These are phyloP conservation scores for Coniella lustricola DNA, from an alignment of 2,329 filamentous ascomycete genomes.

Conservation along the genomic window DNA sequence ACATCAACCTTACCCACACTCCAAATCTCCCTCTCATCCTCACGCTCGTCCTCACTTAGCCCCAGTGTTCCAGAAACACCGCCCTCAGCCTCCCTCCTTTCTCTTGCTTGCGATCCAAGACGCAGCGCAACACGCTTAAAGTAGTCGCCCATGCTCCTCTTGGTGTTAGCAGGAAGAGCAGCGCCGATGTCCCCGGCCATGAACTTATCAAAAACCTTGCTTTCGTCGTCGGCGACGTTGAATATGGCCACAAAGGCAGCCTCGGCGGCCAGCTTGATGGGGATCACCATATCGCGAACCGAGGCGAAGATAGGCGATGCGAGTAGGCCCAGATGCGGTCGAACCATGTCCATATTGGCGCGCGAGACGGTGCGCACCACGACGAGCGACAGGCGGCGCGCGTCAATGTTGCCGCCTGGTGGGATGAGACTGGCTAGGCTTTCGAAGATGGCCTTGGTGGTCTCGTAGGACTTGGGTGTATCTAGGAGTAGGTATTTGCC, in stretches of 20 bases:
- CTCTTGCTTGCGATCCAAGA: slow-evolving; percentile 77
- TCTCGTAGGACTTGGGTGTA: slow-evolving; percentile 64
- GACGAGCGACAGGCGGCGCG: slow-evolving; percentile 77
- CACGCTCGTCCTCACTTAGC: slow-evolving; percentile 80
- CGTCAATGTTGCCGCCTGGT: slow-evolving; percentile 73
- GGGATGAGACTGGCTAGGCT: slow-evolving; percentile 67
- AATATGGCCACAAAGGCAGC: slow-evolving; percentile 90
- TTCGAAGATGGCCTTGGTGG: slow-evolving; percentile 72
- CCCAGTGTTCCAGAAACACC: slow-evolving; percentile 73
- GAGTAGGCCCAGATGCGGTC: slow-evolving; percentile 74
- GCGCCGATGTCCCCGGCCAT: slow-evolving; percentile 60
- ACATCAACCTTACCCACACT: slow-evolving; percentile 87
- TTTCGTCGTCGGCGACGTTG: slow-evolving; percentile 80
- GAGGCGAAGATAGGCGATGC: slow-evolving; percentile 79
- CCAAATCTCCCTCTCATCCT: slow-evolving; percentile 95
- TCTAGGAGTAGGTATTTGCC: slow-evolving; percentile 80
- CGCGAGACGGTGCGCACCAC: slow-evolving; percentile 80
- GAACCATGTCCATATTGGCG: slow-evolving; percentile 69
- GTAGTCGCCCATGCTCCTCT: slow-evolving; percentile 92
- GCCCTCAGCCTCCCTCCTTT: slow-evolving; percentile 85
- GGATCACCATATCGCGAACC: slow-evolving; percentile 86
- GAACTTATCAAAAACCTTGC: slow-evolving; percentile 84
- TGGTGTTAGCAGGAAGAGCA: slow-evolving; percentile 62
- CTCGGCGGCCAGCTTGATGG: slow-evolving; percentile 90
- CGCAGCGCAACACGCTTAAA: slow-evolving; percentile 88